Conservation (phyloP, 768 basidiomycete species). For the Austroboletus festivus region DNA sequence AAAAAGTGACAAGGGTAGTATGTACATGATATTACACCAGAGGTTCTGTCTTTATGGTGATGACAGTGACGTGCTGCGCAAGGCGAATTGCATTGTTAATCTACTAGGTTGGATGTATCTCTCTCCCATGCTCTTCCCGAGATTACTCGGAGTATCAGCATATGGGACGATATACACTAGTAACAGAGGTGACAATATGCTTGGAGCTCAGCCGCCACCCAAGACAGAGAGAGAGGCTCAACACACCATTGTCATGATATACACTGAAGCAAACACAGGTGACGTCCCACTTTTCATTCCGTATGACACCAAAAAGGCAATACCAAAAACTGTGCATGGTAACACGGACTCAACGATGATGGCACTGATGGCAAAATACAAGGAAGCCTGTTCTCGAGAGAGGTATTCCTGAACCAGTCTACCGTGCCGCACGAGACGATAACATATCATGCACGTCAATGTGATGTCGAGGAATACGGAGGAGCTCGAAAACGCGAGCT, state of each 20-base stretch:
- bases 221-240: too few relatives aligned
- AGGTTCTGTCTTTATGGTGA: too few relatives aligned
- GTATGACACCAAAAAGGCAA: slow-evolving; percentile 22
- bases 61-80: too few relatives aligned
- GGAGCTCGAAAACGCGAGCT: slow-evolving; percentile 15
- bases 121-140: too few relatives aligned
- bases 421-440: slow-evolving; percentile 13
- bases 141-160: too few relatives aligned
- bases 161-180: slow-evolving; percentile 29
- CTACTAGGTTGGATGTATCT: too few relatives aligned
- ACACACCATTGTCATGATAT: slow-evolving; percentile 21
- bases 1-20: too few relatives aligned
- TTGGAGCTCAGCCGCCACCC: too few relatives aligned
- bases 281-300: slow-evolving; percentile 14
- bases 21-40: too few relatives aligned
- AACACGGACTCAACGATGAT: slow-evolving; percentile 24
- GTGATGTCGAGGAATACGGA: slow-evolving; percentile 14
- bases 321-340: slow-evolving; percentile 23
- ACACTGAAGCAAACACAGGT: slow-evolving; percentile 8
- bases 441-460: slow-evolving; percentile 25
- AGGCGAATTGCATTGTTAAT: too few relatives aligned
- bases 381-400: slow-evolving; percentile 14
- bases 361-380: slow-evolving; percentile 12
- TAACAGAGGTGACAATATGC: too few relatives aligned
- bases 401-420: slow-evolving; percentile 2